Percentiles rank a stretch among this genome's conserved stretches.
phyloP scores from a whole-genome alignment of 441 rosid species.

The Kokia cookei region DNA sequence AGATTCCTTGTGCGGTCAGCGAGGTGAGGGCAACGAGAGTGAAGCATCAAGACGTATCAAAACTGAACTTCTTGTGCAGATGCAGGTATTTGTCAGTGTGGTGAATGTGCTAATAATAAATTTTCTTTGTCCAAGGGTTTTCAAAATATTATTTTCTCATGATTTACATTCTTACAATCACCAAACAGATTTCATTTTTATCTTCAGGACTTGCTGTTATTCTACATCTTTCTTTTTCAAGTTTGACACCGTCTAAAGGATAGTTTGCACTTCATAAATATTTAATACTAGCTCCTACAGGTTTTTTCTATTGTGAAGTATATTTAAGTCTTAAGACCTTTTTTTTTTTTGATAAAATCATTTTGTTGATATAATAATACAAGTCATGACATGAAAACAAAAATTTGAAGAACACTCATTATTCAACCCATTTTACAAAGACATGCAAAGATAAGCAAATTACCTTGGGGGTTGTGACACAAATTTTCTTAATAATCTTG shows the following conservation, averaged over 20 bases:
- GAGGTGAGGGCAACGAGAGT: slow-evolving; percentile 99
- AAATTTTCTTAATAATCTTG: background rate
- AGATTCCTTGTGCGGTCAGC: slow-evolving; percentile 94
- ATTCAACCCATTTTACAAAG: background rate
- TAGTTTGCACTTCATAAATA: background rate
- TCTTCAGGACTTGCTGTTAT: background rate
- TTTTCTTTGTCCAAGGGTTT: background rate
- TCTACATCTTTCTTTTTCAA: background rate
- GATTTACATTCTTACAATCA: background rate
- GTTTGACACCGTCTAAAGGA: background rate
- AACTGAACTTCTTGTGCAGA: slow-evolving; percentile 98
- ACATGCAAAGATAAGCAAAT: background rate
- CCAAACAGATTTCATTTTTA: background rate
- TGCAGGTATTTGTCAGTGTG: slow-evolving; percentile 64
- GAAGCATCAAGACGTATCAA: slow-evolving; percentile 99
- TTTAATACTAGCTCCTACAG: background rate
- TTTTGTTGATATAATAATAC: background rate
- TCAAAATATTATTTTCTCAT: background rate
- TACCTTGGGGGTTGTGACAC: background rate
- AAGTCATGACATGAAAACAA: background rate
- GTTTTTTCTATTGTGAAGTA: background rate
- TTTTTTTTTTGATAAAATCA: background rate
- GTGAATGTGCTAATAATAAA: background rate
- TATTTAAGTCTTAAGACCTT: background rate
- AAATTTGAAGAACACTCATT: background rate